phyloP scores from a whole-genome alignment of 2,329 filamentous ascomycete species.

The Clathrospora elynae region DNA sequence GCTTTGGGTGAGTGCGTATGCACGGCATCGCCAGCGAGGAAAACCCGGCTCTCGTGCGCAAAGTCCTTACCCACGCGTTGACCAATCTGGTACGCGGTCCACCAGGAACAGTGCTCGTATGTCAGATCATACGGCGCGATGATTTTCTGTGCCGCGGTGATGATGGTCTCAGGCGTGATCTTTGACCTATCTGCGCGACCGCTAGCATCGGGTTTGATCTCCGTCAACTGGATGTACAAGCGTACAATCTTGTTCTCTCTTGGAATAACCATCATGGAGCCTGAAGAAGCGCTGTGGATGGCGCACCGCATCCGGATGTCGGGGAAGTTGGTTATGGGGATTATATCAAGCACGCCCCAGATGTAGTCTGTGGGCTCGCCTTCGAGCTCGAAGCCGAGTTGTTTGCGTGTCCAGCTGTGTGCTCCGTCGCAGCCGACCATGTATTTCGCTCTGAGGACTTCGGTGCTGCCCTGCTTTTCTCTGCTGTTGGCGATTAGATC shows the following conservation, averaged over 20 bases:
- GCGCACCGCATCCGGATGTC: constrained; percentile 65
- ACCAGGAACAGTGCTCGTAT: constrained; percentile 70
- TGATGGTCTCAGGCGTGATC: constrained; percentile 67
- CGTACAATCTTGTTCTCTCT: constrained; percentile 67
- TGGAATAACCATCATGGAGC: constrained; percentile 68
- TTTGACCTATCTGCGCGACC: constrained; percentile 62
- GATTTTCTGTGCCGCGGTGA: constrained; percentile 67
- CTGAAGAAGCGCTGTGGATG: constrained; percentile 61
- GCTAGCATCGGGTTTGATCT: constrained; percentile 52
- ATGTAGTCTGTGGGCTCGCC: constrained; percentile 62
- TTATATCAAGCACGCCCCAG: constrained; percentile 60
- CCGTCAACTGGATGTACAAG: constrained; percentile 67
- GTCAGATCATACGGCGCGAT: constrained; percentile 69
- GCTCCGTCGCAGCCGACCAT: constrained; percentile 72
- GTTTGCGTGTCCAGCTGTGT: constrained; percentile 66
- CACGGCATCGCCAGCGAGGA: constrained; percentile 71
- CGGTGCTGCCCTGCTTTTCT: constrained; percentile 44
- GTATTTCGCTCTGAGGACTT: constrained; percentile 63
- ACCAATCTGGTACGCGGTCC: constrained; percentile 70
- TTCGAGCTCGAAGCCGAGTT: constrained; percentile 62
- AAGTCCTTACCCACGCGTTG: constrained; percentile 67
- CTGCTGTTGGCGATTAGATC: constrained; percentile 54
- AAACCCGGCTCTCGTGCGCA: constrained; percentile 63
- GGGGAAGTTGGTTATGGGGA: constrained; percentile 62
- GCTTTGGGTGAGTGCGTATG: constrained; percentile 65